Evolutionary conservation across 2,329 filamentous ascomycete genomes (phyloP).

Genomic region (Sporothrix euskadiensis): DNA sequence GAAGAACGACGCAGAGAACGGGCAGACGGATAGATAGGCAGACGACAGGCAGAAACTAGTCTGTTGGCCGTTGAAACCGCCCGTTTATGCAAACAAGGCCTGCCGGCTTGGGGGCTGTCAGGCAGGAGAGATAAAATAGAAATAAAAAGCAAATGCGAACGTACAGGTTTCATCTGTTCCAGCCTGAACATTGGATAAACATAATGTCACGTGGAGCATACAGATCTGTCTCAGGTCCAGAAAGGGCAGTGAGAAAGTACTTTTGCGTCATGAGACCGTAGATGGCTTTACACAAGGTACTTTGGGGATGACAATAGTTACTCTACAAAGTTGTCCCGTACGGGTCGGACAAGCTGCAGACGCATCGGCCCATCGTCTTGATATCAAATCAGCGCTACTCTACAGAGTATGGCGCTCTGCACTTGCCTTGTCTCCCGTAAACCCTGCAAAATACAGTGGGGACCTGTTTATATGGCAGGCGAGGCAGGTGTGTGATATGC

Average conservation of each 20-base stretch:
- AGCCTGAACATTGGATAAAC: background rate
- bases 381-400: background rate
- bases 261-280: background rate
- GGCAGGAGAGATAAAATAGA: background rate
- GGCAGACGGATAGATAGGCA: background rate
- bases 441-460: conserved; percentile 3
- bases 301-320: background rate
- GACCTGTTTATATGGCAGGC: background rate
- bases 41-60: background rate
- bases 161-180: background rate
- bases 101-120: background rate
- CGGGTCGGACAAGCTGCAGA: background rate
- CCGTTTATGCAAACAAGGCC: conserved; percentile 14
- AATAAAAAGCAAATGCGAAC: background rate
- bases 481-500: background rate
- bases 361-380: background rate
- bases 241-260: background rate
- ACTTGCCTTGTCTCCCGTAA: background rate
- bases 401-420: background rate
- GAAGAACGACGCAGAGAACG: background rate
- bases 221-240: background rate
- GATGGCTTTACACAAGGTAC: background rate
- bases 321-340: background rate
- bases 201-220: conserved; percentile 2
- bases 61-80: conserved; percentile 18